phyloP scores from a whole-genome alignment of 192 early-diverging fungal species.

The Phlyctochytrium arcticum region DNA sequence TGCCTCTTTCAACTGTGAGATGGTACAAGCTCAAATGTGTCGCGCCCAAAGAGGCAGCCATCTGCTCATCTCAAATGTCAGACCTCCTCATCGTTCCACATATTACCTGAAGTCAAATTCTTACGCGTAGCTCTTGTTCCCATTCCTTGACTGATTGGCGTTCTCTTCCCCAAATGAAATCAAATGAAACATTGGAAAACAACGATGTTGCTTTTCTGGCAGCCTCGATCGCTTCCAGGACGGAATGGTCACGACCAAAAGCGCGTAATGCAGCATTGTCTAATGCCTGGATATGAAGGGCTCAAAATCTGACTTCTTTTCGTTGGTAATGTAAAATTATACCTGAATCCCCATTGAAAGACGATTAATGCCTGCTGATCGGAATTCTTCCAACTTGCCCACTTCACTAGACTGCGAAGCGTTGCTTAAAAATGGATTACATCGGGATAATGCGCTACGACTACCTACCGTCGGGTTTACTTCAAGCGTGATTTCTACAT shows the following conservation, averaged over 20 bases:
- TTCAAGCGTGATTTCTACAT: slow-evolving; percentile 34
- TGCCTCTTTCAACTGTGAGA: slow-evolving; percentile 38
- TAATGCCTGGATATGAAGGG: slow-evolving; percentile 10
- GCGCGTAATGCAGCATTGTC: slow-evolving; percentile 23
- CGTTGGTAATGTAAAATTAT: background rate
- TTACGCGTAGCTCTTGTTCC: slow-evolving; percentile 24
- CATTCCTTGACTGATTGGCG: slow-evolving; percentile 25
- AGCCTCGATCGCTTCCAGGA: slow-evolving; percentile 7
- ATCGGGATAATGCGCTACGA: too few species aligned
- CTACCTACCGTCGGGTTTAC: slow-evolving; percentile 28
- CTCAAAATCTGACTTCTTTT: background rate
- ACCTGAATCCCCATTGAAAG: slow-evolving; percentile 32
- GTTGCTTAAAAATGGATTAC: too few species aligned
- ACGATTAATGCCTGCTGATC: slow-evolving; percentile 34
- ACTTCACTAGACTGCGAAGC: background rate
- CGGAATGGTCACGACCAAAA: slow-evolving; percentile 33
- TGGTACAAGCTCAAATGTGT: slow-evolving; percentile 37
- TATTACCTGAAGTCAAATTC: background rate
- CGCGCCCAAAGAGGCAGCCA: slow-evolving; percentile 6
- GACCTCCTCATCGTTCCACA: background rate
- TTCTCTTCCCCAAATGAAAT: slow-evolving; percentile 42
- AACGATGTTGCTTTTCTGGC: slow-evolving; percentile 9
- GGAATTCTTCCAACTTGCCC: slow-evolving; percentile 15
- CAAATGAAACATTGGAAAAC: slow-evolving; percentile 32
- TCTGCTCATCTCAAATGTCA: background rate